Conservation (phyloP, 2,329 filamentous ascomycete genomes). For the Aureobasidium sp. region DNA sequence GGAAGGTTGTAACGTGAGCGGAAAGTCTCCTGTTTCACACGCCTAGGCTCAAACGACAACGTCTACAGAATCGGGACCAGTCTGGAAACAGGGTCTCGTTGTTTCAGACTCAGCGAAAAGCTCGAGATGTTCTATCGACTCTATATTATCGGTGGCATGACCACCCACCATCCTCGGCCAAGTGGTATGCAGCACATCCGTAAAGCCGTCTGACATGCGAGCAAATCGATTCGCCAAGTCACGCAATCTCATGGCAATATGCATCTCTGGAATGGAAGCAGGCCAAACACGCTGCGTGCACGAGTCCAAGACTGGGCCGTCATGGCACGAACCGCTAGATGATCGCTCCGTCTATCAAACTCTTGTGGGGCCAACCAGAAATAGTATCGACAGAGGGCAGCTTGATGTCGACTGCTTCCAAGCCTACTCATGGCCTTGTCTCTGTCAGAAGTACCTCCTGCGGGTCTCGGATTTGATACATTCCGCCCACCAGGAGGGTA, state of each 20-base stretch:
- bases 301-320: not conserved
- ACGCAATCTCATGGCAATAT: not conserved
- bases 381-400: not conserved
- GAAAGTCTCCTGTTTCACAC: conserved; percentile 3
- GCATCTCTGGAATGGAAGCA: not conserved
- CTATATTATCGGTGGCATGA: not conserved
- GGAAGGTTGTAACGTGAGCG: not conserved
- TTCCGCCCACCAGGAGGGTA: not conserved
- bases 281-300: not conserved
- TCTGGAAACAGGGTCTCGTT: not conserved
- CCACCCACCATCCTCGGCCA: not conserved
- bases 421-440: not conserved
- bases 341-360: not conserved
- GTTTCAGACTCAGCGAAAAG: not conserved
- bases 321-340: conserved; percentile 5
- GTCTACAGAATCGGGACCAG: not conserved
- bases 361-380: not conserved
- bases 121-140: not conserved
- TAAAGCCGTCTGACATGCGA: not conserved
- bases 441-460: not conserved
- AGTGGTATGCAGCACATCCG: not conserved
- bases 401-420: not conserved
- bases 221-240: not conserved
- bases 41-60: not conserved
- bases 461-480: not conserved